Base-by-base conservation (phyloP, 192 early-diverging fungal species). In the Dissophora globulifera region DNA sequence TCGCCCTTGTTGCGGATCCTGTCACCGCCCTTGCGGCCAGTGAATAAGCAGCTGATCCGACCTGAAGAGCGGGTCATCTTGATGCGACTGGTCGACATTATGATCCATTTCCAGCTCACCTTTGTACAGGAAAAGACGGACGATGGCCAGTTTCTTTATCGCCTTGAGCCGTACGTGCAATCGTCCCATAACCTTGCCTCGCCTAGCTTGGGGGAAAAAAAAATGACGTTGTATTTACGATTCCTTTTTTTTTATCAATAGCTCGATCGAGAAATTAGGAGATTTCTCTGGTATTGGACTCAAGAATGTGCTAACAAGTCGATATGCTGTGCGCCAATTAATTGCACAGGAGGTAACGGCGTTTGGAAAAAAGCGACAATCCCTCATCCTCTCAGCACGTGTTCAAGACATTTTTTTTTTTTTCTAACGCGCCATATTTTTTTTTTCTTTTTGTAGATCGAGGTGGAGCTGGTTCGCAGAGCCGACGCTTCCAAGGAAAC, bases 91-190 rank as follows among this genome's bases (percentile, higher is more conserved):
- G 91, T 93, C 6, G 81, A 88, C 15, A 65, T 90, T 26, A 91
- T 94, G 91, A 79, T 86, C 19, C 70, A 79, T 7, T 90, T 89
- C 79, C 92, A 93, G 23, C 38, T 95, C 7, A 83, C 86, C 27
- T 93, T 87, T 82, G 58, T 84, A 1, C 91, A 93, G 69, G 86
- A 92, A 40, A 89, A 85, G 58, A 79, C 69, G 1, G 86, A 87
- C 31, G 86, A 90, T 42, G 87, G 87, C 12, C 75, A 82, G 56
- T 84, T 86, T 27, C 25, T 74, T 2, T 92, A 84, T 65, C 72
- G 68, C 15, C 69, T 96, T 20, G 93, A 98, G 56, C 97, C 97
- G 89, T 96, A 87, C 60, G 85, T 84, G n/a, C n/a, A n/a, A n/a
- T n/a, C n/a, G n/a, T n/a, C n/a, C n/a, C n/a, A n/a, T n/a, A n/a